Conservation (phyloP, 352 stramenopile genomes). For the Hyaloperonospora brassicae region DNA sequence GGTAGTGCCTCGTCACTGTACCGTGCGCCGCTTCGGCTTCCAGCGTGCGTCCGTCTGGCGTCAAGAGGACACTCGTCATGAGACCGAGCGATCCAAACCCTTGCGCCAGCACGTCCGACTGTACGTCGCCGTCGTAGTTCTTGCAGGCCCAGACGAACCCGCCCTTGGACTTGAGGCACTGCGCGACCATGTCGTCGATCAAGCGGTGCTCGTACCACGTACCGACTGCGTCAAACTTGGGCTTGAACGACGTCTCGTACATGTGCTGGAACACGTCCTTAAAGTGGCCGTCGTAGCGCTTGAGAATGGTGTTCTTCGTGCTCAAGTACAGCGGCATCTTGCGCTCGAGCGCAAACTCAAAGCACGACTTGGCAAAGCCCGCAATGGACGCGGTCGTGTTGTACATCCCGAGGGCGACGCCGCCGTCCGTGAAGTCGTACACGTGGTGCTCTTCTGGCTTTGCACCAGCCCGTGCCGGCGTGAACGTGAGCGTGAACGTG, state of each 20-base stretch:
- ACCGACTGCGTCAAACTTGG: slow-evolving; percentile 54
- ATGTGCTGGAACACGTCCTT: slow-evolving; percentile 87
- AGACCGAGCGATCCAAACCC: slow-evolving; percentile 83
- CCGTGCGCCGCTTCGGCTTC: slow-evolving; percentile 85
- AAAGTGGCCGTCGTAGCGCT: slow-evolving; percentile 81
- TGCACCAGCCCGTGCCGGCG: slow-evolving; percentile 40
- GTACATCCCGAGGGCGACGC: slow-evolving; percentile 85
- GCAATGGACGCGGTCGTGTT: slow-evolving; percentile 81
- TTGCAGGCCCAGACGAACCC: slow-evolving; percentile 88
- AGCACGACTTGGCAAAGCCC: slow-evolving; percentile 58
- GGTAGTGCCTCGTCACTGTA: slow-evolving; percentile 86
- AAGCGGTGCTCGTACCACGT: slow-evolving; percentile 84
- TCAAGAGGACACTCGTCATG: slow-evolving; percentile 84
- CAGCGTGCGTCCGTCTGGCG: slow-evolving; percentile 78
- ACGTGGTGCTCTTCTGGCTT: slow-evolving; percentile 55
- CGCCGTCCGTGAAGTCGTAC: slow-evolving; percentile 78
- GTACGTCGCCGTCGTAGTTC: slow-evolving; percentile 89
- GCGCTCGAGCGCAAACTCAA: slow-evolving; percentile 52
- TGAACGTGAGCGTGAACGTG: slow-evolving; percentile 79
- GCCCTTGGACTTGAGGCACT: slow-evolving; percentile 82
- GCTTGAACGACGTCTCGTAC: slow-evolving; percentile 75
- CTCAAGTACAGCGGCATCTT: slow-evolving; percentile 77
- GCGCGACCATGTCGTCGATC: slow-evolving; percentile 88
- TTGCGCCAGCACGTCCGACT: slow-evolving; percentile 86
- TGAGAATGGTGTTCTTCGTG: slow-evolving; percentile 90